These are phyloP conservation scores for Phoenix dactylifera DNA, from an alignment of 176 grass and related monocot species.

Conservation along the genomic window DNA sequence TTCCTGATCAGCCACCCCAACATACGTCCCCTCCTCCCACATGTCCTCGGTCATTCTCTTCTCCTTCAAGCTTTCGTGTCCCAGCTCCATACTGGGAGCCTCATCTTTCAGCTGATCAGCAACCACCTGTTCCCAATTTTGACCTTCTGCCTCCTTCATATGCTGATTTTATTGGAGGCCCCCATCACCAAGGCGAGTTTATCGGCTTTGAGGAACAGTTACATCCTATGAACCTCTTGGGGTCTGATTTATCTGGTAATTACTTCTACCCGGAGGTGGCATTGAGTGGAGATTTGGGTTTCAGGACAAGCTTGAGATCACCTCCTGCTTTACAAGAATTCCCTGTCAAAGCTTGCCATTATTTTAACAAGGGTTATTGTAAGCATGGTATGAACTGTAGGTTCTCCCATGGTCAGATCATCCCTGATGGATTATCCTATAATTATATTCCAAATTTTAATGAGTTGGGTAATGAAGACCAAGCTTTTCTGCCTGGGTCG, in stretches of 20 bases:
- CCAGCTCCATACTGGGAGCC: constrained; percentile 31
- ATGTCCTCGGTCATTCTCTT: constrained; percentile 15
- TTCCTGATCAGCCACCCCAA: too few species aligned
- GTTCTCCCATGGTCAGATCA: constrained; percentile 48
- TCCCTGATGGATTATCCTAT: constrained; percentile 18
- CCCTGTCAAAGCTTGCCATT: constrained; percentile 46
- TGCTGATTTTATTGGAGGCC: not conserved
- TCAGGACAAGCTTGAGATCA: constrained; percentile 4
- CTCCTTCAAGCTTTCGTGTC: constrained; percentile 20
- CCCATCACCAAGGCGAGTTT: constrained; percentile 7
- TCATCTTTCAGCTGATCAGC: constrained; percentile 5
- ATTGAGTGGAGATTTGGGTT: constrained; percentile 11
- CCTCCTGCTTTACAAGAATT: constrained; percentile 20
- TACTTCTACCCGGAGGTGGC: constrained; percentile 28
- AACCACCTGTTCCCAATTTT: not conserved
- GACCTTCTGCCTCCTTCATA: constrained; percentile 1
- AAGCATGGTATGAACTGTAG: constrained; percentile 64
- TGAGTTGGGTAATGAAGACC: constrained; percentile 16
- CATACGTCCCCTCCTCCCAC: not conserved
- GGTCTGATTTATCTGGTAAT: not conserved
- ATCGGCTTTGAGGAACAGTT: constrained; percentile 22
- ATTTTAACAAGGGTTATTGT: constrained; percentile 71
- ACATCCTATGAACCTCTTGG: constrained; percentile 4
- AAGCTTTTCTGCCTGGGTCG: constrained; percentile 8
- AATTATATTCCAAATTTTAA: not conserved